Evolutionary conservation across 345 rosid genomes (phyloP), one percentile per base, ranked within the genome.

Genomic region (Bretschneidera sinensis): DNA sequence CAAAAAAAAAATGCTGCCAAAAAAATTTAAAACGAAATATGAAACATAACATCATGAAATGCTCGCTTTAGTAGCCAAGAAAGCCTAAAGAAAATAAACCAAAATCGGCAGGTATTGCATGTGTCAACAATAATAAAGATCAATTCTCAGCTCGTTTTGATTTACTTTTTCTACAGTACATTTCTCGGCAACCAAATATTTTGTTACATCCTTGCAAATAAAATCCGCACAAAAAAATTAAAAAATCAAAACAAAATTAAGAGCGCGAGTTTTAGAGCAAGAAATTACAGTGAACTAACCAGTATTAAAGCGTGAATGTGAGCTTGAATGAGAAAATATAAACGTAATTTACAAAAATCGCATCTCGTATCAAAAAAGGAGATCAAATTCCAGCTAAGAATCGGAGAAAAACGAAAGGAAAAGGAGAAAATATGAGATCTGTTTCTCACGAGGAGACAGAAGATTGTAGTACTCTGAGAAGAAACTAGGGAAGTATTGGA

Each of bases 131-230:
- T 8, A 31, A 31, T 4, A 4, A 31, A 31, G 35, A 9, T 31
- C 9, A 9, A 9, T 31, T 31, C 35, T 31, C 9, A 31, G 9
- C 35, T 9, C 35, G 35, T 31, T 39, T 39, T 14, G 16, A 39
- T 39, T 39, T 39, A 31, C 22, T 51, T 57, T 67, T 61, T 39
- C 54, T 13, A 48, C 51, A 54, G 51, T n/a, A n/a, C n/a, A n/a
- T 51, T 71, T 62, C 69, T 55, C 59, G 5, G 66, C 51, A 62
- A 50, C 68, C 68, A 68, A 65, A 56, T 55, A 43, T n/a, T n/a
- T n/a, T n/a, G n/a, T n/a, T 5, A 39, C 9, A 4, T 9, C 35
- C 6, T 4, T 39, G 4, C 15, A 39, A 39, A 39, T 11, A 39
- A 39, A 39, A 39, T 39, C 11, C 10, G 16, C 11, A 14, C 11